Base-by-base conservation (phyloP, 805 yeast genomes). In the Pichia cabralensis region DNA sequence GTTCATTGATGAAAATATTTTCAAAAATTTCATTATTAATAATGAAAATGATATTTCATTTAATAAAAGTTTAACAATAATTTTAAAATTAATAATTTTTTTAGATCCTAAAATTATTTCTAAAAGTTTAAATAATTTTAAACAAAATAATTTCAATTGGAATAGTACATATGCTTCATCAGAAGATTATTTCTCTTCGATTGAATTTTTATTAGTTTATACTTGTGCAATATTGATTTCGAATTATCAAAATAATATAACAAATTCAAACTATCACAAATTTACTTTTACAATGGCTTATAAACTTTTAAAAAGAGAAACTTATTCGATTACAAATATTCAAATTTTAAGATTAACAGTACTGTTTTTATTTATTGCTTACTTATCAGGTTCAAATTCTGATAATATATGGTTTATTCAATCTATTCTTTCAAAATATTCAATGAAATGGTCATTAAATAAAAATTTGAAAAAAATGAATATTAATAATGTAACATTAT, bases 361-460 rank as follows among this genome's bases (percentile, higher is more conserved):
- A 17, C n/a, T 34, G 14, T 19, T 42, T 15, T 33, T 26, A 30
- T 17, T 34, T 8, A 18, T 36, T 12, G 30, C 35, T n/a, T 7
- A 28, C n/a, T 9, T 29, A 2, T 17, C 12, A 12, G 28, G 31
- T 26, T 19, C 30, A n/a, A 14, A 33, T 28, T 18, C 28, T 13
- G 28, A 33, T 14, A 22, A n/a, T 7, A 15, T 29, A 17, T 39
- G 39, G 34, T 37, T 36, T 28, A 67, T 17, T 60, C 75, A 1
- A 71, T 76, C 78, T 65, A 69, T 25, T 57, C 71, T 16, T 64
- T 66, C 35, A 74, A 77, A 1, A 46, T 68, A 16, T 52, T 69
- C 21, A 55, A 66, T 41, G 49, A 77, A 43, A 39, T 68, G 31
- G 58, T 65, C 1, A 48, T 69, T 12, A 62, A 67, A 10, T 41